These are phyloP conservation scores for Neurospora tetrasperma DNA, from an alignment of 495 filamentous ascomycete species.

Conservation along the genomic window DNA sequence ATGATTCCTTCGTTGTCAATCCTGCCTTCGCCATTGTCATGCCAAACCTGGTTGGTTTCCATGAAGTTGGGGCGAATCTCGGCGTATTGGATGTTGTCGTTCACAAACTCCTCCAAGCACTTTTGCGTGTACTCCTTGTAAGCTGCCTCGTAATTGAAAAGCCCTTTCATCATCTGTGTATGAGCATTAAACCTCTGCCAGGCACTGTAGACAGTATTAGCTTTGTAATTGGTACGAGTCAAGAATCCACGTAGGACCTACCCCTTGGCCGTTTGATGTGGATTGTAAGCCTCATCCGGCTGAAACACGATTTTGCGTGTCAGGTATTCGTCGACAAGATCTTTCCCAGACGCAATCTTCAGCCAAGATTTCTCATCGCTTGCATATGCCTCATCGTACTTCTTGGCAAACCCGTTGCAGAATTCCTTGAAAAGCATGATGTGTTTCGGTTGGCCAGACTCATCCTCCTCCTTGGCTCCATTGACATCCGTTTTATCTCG, in stretches of 20 bases:
- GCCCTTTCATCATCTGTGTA: conserved; percentile 50
- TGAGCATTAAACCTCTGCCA: conserved; percentile 46
- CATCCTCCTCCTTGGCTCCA: conserved; percentile 12
- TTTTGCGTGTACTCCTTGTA: conserved; percentile 36
- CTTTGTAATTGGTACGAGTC: not conserved
- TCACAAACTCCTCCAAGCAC: conserved; percentile 39
- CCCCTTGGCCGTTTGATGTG: conserved; percentile 29
- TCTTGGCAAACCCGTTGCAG: conserved; percentile 10
- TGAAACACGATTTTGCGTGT: conserved; percentile 39
- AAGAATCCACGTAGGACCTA: conserved; percentile 7
- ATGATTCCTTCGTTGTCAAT: conserved; percentile 40
- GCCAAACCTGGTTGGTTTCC: conserved; percentile 40
- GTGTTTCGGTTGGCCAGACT: conserved; percentile 23
- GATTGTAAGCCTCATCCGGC: conserved; percentile 34
- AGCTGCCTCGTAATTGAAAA: conserved; percentile 47
- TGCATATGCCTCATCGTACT: conserved; percentile 1
- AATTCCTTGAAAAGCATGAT: conserved; percentile 21
- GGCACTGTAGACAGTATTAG: conserved; percentile 25
- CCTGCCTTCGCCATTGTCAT: conserved; percentile 30
- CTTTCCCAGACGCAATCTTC: too few relatives aligned
- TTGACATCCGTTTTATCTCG: not conserved
- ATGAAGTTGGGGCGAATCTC: conserved; percentile 50
- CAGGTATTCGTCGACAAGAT: conserved; percentile 31
- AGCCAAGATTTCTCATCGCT: not conserved
- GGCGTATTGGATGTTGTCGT: conserved; percentile 47